phyloP scores from a whole-genome alignment of 148 eudicot species.

The Rhododendron williamsianum region DNA sequence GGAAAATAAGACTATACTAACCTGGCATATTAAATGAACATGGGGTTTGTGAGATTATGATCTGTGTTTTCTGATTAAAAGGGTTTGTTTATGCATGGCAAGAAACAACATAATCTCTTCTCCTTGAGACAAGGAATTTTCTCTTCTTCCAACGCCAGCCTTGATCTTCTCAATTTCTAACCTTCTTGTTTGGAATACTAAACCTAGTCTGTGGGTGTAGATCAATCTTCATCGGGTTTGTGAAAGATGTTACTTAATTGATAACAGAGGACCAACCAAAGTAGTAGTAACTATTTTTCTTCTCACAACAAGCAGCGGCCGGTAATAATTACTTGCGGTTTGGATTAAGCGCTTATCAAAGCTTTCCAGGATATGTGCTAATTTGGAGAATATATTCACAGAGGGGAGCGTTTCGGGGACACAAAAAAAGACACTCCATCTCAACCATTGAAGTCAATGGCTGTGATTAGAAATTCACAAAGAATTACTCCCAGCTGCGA shows the following conservation, averaged over 20 bases:
- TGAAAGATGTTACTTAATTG: background rate
- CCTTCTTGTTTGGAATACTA: background rate
- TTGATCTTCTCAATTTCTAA: slow-evolving; percentile 31
- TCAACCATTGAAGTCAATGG: too few species aligned
- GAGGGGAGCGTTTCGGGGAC: too few species aligned
- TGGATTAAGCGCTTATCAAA: too few species aligned
- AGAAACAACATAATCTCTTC: slow-evolving; percentile 39
- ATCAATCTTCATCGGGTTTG: slow-evolving; percentile 18
- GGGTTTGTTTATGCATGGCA: background rate
- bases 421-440: too few species aligned
- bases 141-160: slow-evolving; percentile 52
- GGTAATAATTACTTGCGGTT: too few species aligned
- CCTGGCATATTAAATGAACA: slow-evolving; percentile 15
- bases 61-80: background rate
- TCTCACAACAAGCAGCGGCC: too few species aligned
- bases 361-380: too few species aligned
- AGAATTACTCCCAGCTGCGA: too few species aligned
- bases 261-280: background rate
- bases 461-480: too few species aligned
- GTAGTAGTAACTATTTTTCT: background rate
- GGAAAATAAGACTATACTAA: background rate
- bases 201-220: slow-evolving; percentile 14
- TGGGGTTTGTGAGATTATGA: slow-evolving; percentile 13
- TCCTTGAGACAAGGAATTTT: slow-evolving; percentile 58
- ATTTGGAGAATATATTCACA: too few species aligned